phyloP scores from a whole-genome alignment of 2,329 filamentous ascomycete species.

The Penicillium decumbens region DNA sequence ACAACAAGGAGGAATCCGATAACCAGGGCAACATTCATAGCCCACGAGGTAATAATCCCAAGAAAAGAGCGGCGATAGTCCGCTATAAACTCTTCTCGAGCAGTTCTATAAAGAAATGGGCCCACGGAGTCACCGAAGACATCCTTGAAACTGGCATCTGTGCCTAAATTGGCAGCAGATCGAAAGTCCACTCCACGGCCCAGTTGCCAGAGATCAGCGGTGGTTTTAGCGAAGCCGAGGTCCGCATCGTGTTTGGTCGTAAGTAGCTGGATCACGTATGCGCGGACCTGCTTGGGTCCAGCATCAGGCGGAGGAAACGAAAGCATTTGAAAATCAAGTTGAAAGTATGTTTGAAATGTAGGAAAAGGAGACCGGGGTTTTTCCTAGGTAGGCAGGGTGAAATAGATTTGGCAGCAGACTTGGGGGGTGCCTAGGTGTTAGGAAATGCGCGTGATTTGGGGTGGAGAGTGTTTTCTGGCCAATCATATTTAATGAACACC shows the following conservation, averaged over 20 bases:
- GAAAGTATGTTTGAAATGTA: too few species aligned
- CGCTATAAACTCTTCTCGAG: background rate
- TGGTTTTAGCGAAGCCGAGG: background rate
- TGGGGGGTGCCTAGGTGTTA: too few species aligned
- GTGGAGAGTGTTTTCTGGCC: too few species aligned
- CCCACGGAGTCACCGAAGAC: background rate
- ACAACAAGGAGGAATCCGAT: background rate
- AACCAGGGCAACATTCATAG: background rate
- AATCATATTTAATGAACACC: too few species aligned
- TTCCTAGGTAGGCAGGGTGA: too few species aligned
- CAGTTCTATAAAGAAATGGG: background rate
- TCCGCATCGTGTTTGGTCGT: background rate
- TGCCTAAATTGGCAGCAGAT: background rate
- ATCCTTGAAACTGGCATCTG: background rate
- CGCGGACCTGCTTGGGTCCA: background rate
- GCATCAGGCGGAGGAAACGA: background rate
- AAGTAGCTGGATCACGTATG: constrained; percentile 1
- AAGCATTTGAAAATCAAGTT: background rate
- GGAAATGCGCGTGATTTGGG: too few species aligned
- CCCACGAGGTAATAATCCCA: background rate
- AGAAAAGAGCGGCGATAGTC: background rate
- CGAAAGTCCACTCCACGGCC: constrained; percentile 7
- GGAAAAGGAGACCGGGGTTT: too few species aligned
- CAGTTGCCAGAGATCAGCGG: constrained; percentile 5
- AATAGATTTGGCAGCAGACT: too few species aligned